Evolutionary conservation across 306 rosid genomes (phyloP).

Genomic region (Clitoria ternatea): DNA sequence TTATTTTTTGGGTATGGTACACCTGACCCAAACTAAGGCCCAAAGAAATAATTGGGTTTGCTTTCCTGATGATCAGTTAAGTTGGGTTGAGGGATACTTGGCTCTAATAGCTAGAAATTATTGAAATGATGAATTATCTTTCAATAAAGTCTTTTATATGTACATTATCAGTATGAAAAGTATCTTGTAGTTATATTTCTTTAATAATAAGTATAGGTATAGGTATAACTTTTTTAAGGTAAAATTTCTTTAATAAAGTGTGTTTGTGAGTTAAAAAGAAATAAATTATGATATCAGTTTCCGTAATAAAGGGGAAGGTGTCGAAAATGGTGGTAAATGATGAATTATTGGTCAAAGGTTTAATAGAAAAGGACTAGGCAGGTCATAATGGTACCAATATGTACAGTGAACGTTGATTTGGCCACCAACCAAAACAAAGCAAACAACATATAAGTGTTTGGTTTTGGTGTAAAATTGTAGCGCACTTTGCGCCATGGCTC

Average conservation of each 20-base stretch:
- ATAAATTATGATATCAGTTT: background rate
- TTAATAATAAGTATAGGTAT: too few species aligned
- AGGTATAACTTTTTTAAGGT: too few species aligned
- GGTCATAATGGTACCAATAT: background rate
- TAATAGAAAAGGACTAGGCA: background rate
- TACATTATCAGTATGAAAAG: too few species aligned
- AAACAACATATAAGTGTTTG: background rate
- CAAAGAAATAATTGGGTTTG: too few species aligned
- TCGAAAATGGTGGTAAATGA: background rate
- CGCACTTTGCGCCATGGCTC: conserved; percentile 11
- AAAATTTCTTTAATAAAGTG: background rate
- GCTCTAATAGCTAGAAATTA: too few species aligned
- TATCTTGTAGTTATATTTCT: too few species aligned
- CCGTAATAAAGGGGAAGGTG: background rate
- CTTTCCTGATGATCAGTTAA: too few species aligned
- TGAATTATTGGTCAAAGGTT: conserved; percentile 20
- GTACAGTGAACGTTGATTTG: background rate
- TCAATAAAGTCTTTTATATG: too few species aligned
- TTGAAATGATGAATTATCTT: too few species aligned
- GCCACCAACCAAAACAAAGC: conserved; percentile 11
- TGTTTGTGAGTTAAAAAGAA: background rate
- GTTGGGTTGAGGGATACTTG: too few species aligned
- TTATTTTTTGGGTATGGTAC: too few species aligned
- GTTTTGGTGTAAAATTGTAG: background rate
- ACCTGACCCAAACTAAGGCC: too few species aligned